Base-by-base conservation (phyloP, 805 yeast species). In the Metschnikowia arizonensis region DNA sequence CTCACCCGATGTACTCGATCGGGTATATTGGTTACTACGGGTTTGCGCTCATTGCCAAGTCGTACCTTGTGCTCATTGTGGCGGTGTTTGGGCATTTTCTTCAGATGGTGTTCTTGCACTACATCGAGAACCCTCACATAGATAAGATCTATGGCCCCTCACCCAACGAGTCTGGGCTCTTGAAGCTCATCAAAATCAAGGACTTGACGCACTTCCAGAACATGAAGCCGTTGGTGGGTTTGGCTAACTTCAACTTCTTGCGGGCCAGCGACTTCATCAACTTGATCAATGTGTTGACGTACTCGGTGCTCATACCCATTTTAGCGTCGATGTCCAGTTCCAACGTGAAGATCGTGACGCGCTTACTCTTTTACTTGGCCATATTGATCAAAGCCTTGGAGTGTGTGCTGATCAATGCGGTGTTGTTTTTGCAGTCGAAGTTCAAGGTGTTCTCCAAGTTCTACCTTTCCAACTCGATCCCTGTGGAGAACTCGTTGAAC, bases 1-100 rank as follows among this genome's bases (percentile, higher is more conserved):
- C 96, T 15, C 96, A 87, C 60, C 96, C 96, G 43, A 87, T 87
- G 96, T 87, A 87, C 62, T 85, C 95, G 0, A 83, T 88, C 46
- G 96, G 96, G 6, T 87, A 87, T 59, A 78, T 87, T 44, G 96
- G 95, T 1, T 87, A 85, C 65, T 87, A 87, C 58, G 96, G 95
- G 0, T 78, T 85, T 57, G 88, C 91, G 1, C 68, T 87, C 51
- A 82, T 87, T 55, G 74, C 90, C 4, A 82, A 85, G 51, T 82
- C 88, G 19, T 85, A 85, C 56, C 74, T 83, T 7, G 82, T 87
- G 5, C 72, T 87, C 50, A 64, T 77, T 12, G 82, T 84, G 25
- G 85, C 95, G 1, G 66, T 86, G 12, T 63, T 79, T 47, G 96
- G 93, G 9, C 96, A 87, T 63, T 75, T 83, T 43, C 69, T 78